A percentile compares a stretch with the other conserved stretches of the same genome.
Evolutionary conservation across 2,329 filamentous ascomycete species (phyloP).

Genomic region (Clarireedia hainanense): DNA sequence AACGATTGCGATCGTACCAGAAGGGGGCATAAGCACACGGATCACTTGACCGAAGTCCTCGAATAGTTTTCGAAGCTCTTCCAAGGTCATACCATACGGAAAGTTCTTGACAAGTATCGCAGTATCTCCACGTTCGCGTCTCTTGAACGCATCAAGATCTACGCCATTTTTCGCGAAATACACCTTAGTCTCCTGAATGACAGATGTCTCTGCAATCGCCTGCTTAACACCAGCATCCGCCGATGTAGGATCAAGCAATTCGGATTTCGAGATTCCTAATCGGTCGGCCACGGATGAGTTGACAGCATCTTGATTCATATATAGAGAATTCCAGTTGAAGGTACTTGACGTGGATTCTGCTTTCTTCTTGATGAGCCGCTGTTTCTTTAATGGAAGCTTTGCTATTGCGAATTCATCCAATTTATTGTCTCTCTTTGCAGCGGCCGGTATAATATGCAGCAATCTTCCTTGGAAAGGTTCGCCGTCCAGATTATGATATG

Average conservation of each 20-base stretch:
- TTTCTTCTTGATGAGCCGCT: slow-evolving; percentile 82
- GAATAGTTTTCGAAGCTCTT: slow-evolving; percentile 45
- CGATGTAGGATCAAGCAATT: slow-evolving; percentile 90
- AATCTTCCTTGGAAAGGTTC: slow-evolving; percentile 88
- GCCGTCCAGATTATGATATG: slow-evolving; percentile 73
- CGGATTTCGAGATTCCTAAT: slow-evolving; percentile 82
- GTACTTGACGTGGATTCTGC: slow-evolving; percentile 66
- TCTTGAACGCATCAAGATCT: slow-evolving; percentile 86
- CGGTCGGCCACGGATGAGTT: slow-evolving; percentile 82
- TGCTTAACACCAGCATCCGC: slow-evolving; percentile 93
- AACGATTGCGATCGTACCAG: slow-evolving; percentile 87
- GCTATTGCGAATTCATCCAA: slow-evolving; percentile 85
- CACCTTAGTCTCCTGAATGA: slow-evolving; percentile 92
- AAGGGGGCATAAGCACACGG: slow-evolving; percentile 83
- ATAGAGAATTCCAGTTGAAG: slow-evolving; percentile 99
- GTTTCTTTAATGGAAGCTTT: slow-evolving; percentile 89
- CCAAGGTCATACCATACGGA: slow-evolving; percentile 55
- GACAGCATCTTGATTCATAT: slow-evolving; percentile 94
- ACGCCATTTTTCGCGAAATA: slow-evolving; percentile 86
- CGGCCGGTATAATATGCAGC: slow-evolving; percentile 80
- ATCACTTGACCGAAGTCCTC: slow-evolving; percentile 64
- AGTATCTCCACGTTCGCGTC: slow-evolving; percentile 73
- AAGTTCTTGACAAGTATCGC: slow-evolving; percentile 94
- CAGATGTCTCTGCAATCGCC: slow-evolving; percentile 89
- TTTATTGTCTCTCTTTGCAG: slow-evolving; percentile 71